Base-by-base conservation (phyloP, 495 filamentous ascomycete species). In the Hypoxylon subgilvum region DNA sequence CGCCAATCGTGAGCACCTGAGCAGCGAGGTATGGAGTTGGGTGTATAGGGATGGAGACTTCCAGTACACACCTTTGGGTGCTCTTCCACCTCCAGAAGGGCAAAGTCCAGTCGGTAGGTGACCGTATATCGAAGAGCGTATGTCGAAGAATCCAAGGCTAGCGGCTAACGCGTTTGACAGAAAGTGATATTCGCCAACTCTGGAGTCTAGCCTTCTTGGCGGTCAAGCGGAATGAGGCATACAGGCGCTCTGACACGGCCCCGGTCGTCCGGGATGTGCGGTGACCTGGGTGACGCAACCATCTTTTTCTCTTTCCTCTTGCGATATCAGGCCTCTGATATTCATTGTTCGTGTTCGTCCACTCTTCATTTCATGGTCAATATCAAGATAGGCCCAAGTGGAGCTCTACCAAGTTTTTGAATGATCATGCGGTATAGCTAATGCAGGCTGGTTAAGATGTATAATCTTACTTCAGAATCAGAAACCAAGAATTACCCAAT, bases 11-110 rank as follows among this genome's bases (percentile, higher is more conserved):
- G 68, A 63, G 4, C 72, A 83, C 51, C 73, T 88, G 35, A 81
- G 77, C 30, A 69, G 65, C 13, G 86, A 88, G 55, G 82, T 87
- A 2, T 88, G 84, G 86, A 84, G 77, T 32, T 88, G 84, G 84
- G 64, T 72, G 25, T 87, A 82, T 65, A 62, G 57, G 5, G 58
- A 79, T 65, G 74, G 65, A 4, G 67, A 62, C 8, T 88, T 84
- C 67, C 47, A 74, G 14, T 75, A 77, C 40, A 75, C 71, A 56
- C 78, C 80, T 35, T 65, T 86, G 27, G 83, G 82, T 3, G 70
- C 74, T 7, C 60, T 86, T 58, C 75, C 78, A 21, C 76, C 80
- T 25, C 79, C 81, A 4, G 75, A 77, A 22, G 83, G 82, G 27
- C 62, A 60, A 36, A 74, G 65, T 52, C 63, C 76, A 42, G 55